Evolutionary conservation across 2,329 filamentous ascomycete genomes (phyloP).

Genomic region (Colletotrichum plurivorum): DNA sequence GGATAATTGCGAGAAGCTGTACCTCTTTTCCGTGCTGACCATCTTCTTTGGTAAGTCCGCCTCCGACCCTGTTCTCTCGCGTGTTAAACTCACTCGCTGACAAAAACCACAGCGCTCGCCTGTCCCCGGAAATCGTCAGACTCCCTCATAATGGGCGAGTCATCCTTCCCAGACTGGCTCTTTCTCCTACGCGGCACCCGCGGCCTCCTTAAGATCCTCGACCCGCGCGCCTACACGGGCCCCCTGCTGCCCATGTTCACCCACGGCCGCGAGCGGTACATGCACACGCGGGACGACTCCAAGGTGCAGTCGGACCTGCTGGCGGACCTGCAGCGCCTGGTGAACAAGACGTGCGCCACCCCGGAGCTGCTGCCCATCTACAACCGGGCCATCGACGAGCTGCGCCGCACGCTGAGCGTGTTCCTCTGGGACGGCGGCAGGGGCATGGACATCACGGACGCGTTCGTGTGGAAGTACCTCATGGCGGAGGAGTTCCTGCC

Average conservation of each 20-base stretch:
- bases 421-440: slow-evolving; percentile 39
- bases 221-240: slow-evolving; percentile 40
- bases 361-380: slow-evolving; percentile 41
- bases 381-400: slow-evolving; percentile 42
- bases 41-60: slow-evolving; percentile 48
- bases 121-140: slow-evolving; percentile 48
- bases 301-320: slow-evolving; percentile 39
- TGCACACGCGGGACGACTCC: slow-evolving; percentile 32
- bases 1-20: slow-evolving; percentile 45
- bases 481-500: slow-evolving; percentile 53
- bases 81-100: too few species aligned
- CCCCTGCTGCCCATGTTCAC: slow-evolving; percentile 41
- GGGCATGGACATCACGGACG: slow-evolving; percentile 52
- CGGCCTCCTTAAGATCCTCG: slow-evolving; percentile 45
- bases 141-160: slow-evolving; percentile 48
- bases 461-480: slow-evolving; percentile 57
- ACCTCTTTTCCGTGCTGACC: slow-evolving; percentile 51
- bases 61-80: not conserved
- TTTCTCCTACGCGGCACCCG: slow-evolving; percentile 49
- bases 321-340: slow-evolving; percentile 40
- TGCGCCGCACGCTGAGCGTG: slow-evolving; percentile 41
- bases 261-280: slow-evolving; percentile 45
- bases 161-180: slow-evolving; percentile 49
- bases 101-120: slow-evolving; percentile 42
- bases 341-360: slow-evolving; percentile 42